Base-by-base conservation (phyloP, 2,329 filamentous ascomycete species). In the Intubia oerlemansii region DNA sequence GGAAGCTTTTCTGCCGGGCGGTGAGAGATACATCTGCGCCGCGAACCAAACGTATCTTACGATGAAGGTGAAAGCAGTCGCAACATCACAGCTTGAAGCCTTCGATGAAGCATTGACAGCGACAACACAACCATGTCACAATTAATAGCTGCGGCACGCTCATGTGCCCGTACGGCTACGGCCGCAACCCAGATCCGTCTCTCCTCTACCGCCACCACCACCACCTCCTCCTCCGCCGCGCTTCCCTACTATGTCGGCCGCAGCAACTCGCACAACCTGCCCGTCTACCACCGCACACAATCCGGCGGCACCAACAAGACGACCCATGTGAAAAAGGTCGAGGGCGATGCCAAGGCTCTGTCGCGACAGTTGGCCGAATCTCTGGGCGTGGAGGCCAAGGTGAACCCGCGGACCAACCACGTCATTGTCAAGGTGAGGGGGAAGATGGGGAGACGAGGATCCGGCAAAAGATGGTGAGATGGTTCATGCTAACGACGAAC, bases 291-390 rank as follows among this genome's bases (percentile, higher is more conserved):
- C 11, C 58, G 69, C 38, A 56, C 53, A 38, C 84, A 79, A 54
- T 61, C 68, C 10, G 81, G 81, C 29, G 79, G 80, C 10, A 88
- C 78, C 38, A 59, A 71, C 44, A 66, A 70, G 41, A 52, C 77
- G 42, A 90, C 85, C 5, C 50, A 67, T 32, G 53, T 98, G 32
- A 76, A 81, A 47, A 82, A 78, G 50, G 62, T 85, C 28, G 69
- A 80, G 32, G 88, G 88, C 11, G 64, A 91, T 45, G 43, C 69
- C 28, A 49, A 55, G 18, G 62, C 56, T 4, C 46, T 95, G 37
- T 59, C 66, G 35, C 49, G 61, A 20, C 74, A 82, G 39, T 45
- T 95, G 32, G 52, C 57, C 21, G 44, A 51, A 13, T 61, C 57
- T 9, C 48, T 92, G 35, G 51, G 56, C 2, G 43, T 85, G 24